Conservation (phyloP, 495 filamentous ascomycete genomes). For the Trichoderma reesei region DNA sequence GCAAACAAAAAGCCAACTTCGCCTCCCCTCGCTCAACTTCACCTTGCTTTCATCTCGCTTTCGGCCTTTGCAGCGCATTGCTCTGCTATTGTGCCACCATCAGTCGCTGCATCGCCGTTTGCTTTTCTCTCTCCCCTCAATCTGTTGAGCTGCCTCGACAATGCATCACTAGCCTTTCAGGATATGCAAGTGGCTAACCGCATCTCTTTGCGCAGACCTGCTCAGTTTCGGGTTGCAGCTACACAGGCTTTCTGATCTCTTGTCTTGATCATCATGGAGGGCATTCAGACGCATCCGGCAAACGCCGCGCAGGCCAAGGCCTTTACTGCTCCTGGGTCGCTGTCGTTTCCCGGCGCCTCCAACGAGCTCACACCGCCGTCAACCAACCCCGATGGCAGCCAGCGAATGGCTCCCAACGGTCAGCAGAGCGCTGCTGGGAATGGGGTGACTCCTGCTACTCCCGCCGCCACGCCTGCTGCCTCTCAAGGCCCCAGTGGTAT, state of each 20-base stretch:
- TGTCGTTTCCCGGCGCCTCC: conserved; percentile 81
- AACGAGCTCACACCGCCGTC: conserved; percentile 72
- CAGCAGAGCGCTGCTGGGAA: conserved; percentile 50
- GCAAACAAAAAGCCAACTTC: conserved; percentile 7
- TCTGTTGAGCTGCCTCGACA: conserved; percentile 15
- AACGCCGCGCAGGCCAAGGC: conserved; percentile 84
- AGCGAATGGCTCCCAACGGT: conserved; percentile 52
- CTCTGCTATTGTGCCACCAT: conserved; percentile 3
- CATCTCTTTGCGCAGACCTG: conserved; percentile 16
- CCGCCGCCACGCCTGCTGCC: conserved; percentile 84
- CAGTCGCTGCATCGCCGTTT: conserved; percentile 7
- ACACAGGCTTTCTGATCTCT: conserved; percentile 8
- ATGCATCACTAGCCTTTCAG: conserved; percentile 5
- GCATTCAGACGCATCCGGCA: conserved; percentile 79
- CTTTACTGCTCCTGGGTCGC: conserved; percentile 78
- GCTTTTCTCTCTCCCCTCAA: not conserved
- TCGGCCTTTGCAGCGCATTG: conserved; percentile 1
- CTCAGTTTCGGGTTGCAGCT: conserved; percentile 4
- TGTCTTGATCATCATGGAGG: conserved; percentile 65
- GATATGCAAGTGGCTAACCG: conserved; percentile 11
- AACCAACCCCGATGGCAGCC: conserved; percentile 39
- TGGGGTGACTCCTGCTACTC: conserved; percentile 90
- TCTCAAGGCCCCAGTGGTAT: conserved; percentile 75
- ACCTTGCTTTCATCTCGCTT: conserved; percentile 1
- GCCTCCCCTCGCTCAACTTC: not conserved